phyloP scores from a whole-genome alignment of 306 rosid species.

The Trifolium dubium region DNA sequence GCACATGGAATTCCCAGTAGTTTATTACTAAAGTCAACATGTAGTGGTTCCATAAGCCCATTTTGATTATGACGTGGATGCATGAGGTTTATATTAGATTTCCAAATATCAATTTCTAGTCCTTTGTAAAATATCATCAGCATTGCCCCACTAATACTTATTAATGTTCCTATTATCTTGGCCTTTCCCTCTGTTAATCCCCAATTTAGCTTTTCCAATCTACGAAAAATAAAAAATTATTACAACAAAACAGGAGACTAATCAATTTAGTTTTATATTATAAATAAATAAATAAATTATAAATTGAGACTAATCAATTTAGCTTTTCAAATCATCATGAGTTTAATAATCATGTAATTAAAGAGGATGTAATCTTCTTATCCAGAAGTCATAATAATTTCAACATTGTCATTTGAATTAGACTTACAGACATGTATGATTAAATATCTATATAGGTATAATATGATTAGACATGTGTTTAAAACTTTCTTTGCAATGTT shows the following conservation, averaged over 20 bases:
- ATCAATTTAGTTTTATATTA: neutral
- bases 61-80: conserved; percentile 23
- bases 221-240: conserved; percentile 15
- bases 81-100: conserved; percentile 40
- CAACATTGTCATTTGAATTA: no score
- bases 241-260: neutral
- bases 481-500: neutral
- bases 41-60: neutral
- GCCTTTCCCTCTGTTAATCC: conserved; percentile 45
- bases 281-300: neutral
- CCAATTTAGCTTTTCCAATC: conserved; percentile 46
- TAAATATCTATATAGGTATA: no score
- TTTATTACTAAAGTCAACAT: neutral
- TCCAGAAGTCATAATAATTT: no score
- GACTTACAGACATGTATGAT: no score
- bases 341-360: no score
- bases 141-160: conserved; percentile 57
- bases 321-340: neutral
- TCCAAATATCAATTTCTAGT: conserved; percentile 30
- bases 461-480: no score
- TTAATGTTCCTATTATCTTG: conserved; percentile 50
- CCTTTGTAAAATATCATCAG: conserved; percentile 50
- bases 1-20: conserved; percentile 27
- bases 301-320: neutral
- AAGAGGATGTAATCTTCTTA: no score